Percentiles rank a stretch among this genome's conserved stretches.
Evolutionary conservation across 1,284 basidiomycete species (phyloP).

Genomic region (Ustilago esculenta): DNA sequence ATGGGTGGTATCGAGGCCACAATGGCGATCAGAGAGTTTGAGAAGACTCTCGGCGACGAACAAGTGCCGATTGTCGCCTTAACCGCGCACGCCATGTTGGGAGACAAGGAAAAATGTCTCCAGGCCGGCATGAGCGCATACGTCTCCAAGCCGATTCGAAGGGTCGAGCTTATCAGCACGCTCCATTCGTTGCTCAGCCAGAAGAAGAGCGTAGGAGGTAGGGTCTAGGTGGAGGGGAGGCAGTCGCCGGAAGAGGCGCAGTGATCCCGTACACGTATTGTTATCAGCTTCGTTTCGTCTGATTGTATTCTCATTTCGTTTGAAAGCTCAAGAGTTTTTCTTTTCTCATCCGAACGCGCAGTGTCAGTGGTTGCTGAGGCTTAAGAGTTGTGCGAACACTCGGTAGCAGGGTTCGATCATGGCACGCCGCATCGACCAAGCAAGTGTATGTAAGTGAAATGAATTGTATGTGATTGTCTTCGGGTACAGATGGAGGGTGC

Average conservation of each 20-base stretch:
- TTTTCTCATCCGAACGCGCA: too few species aligned
- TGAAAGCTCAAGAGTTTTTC: too few species aligned
- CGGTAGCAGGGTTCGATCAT: too few species aligned
- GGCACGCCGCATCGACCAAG: too few species aligned
- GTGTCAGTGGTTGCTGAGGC: too few species aligned
- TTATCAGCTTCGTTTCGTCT: too few species aligned
- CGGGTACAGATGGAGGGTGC: neutral
- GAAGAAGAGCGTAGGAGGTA: conserved; percentile 36
- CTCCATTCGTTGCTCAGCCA: conserved; percentile 55
- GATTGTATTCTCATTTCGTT: too few species aligned
- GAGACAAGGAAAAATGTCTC: conserved; percentile 65
- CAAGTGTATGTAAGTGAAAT: too few species aligned
- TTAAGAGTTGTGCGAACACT: too few species aligned
- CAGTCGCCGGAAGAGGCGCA: conserved; percentile 22
- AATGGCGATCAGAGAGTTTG: conserved; percentile 78
- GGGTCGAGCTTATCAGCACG: conserved; percentile 62
- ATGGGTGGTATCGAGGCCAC: conserved; percentile 72
- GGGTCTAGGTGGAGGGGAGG: conserved; percentile 8
- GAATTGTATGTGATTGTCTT: too few species aligned
- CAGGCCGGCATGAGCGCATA: conserved; percentile 64
- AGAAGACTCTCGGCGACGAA: conserved; percentile 77
- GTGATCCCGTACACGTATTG: too few species aligned
- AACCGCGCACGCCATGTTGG: conserved; percentile 79
- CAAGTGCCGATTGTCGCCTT: conserved; percentile 93
- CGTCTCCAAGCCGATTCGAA: conserved; percentile 61